phyloP scores from a whole-genome alignment of 495 filamentous ascomycete genomes.

The Cenococcum geophilum region DNA sequence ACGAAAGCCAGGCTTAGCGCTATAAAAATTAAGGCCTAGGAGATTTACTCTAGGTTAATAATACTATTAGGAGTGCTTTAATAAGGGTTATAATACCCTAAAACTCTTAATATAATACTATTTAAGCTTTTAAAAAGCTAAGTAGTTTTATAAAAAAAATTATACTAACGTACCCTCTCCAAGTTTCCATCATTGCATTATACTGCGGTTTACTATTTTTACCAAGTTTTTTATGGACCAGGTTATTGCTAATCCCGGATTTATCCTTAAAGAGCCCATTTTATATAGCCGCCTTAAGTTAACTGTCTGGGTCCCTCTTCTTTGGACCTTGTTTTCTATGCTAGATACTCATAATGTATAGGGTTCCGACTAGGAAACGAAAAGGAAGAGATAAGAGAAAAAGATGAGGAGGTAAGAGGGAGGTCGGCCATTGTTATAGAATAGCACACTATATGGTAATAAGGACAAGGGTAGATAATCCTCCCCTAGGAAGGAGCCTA shows the following conservation, averaged over 20 bases:
- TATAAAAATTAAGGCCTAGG: no score
- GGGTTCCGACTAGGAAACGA: slow-evolving; percentile 1
- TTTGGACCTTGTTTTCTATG: not conserved
- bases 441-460: not conserved
- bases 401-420: slow-evolving; percentile 2
- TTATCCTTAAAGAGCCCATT: slow-evolving; percentile 4
- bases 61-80: no score
- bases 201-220: not conserved
- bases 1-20: no score
- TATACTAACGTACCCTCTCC: not conserved
- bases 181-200: not conserved
- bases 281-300: not conserved
- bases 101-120: no score
- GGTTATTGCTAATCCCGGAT: not conserved
- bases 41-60: no score
- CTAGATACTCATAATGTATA: slow-evolving; percentile 3
- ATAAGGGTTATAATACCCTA: no score
- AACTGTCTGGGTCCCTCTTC: slow-evolving; percentile 3
- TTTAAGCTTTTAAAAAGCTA: no score
- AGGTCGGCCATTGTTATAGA: slow-evolving; percentile 1
- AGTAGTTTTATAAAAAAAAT: no score
- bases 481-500: no score
- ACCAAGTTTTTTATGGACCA: not conserved
- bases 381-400: not conserved
- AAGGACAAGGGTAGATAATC: slow-evolving; percentile 1